These are phyloP conservation scores for Quercus rubra DNA, from an alignment of 306 rosid genomes.

Conservation along the genomic window DNA sequence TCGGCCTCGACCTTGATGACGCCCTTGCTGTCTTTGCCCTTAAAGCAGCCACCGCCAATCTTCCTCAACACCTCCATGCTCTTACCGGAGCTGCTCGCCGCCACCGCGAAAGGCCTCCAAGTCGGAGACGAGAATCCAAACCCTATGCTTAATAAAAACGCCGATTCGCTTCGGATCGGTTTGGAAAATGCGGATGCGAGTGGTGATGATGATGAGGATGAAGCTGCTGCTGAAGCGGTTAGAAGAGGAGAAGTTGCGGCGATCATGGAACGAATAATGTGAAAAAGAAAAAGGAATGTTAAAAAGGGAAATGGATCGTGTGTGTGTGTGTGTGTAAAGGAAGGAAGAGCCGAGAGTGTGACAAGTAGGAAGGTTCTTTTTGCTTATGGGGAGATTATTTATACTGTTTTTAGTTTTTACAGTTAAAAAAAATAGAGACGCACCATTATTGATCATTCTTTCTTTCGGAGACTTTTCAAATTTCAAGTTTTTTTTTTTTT, in stretches of 20 bases:
- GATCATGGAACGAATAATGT: constrained; percentile 26
- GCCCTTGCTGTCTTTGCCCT: constrained; percentile 8
- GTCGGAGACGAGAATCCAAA: constrained; percentile 9
- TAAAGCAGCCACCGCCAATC: constrained; percentile 33
- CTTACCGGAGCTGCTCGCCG: too few relatives aligned
- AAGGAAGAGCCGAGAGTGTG: not conserved
- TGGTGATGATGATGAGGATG: not conserved
- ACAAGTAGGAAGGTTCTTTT: too few relatives aligned
- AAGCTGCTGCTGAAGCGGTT: not conserved
- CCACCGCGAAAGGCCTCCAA: constrained; percentile 7
- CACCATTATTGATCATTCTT: too few relatives aligned
- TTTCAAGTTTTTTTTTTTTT: too few relatives aligned
- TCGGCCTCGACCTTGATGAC: constrained; percentile 36
- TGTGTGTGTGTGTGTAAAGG: not conserved
- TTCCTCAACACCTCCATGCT: constrained; percentile 42
- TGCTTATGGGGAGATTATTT: not conserved
- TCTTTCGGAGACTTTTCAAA: too few relatives aligned
- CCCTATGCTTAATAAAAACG: constrained; percentile 22
- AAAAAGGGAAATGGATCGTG: not conserved
- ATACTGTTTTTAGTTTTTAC: too few relatives aligned
- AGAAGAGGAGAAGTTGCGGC: constrained; percentile 24
- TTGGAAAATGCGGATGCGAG: not conserved
- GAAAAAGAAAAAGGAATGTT: not conserved
- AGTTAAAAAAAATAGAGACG: too few relatives aligned
- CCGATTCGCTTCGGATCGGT: not conserved